Evolutionary conservation across 2,329 filamentous ascomycete species (phyloP), one percentile per base, ranked within the genome.

Genomic region (Aspergillus ibericus): DNA sequence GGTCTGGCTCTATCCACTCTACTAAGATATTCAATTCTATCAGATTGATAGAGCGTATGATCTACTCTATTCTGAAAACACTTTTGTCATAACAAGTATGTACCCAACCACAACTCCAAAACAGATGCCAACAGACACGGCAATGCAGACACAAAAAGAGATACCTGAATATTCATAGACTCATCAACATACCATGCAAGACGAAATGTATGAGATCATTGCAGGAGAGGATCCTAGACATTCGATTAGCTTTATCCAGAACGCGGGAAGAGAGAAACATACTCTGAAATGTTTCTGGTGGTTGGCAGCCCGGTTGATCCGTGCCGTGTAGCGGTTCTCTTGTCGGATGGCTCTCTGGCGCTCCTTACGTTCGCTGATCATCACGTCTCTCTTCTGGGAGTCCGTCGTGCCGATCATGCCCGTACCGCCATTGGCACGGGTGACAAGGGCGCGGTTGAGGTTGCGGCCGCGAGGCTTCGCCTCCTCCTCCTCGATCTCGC

Each of bases 371-470:
- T 93, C 90, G 8, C 84, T 82, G 48, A 83, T 83, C 20, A 80
- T 77, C 16, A 90, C 85, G 63, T 88, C 85, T 53, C 83, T 83
- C 79, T 88, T 93, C 81, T 91, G 90, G 59, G 84, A 81, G n/a
- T 89, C 88, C 5, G 85, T 87, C 6, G 91, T 90, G 46, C 91
- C 90, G 47, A 87, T 71, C 88, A 96, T 90, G 44, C 92, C 92
- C 29, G 83, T 72, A 29, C 85, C 88, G n/a, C 88, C 88, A 63
- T 92, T 87, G 18, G 86, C 88, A 61, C 92, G 86, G 53, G 82
- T 86, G 46, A 88, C 80, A 20, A 90, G 72, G 16, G 84, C 82
- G 44, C 84, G 81, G 60, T 82, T 81, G 59, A 70, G 67, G 52
- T 72, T 73, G 53, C 74, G 73, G 6, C 67, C 68, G 42, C 74